Base-by-base conservation (phyloP, 192 early-diverging fungal species). In the Backusella liffmaniae region DNA sequence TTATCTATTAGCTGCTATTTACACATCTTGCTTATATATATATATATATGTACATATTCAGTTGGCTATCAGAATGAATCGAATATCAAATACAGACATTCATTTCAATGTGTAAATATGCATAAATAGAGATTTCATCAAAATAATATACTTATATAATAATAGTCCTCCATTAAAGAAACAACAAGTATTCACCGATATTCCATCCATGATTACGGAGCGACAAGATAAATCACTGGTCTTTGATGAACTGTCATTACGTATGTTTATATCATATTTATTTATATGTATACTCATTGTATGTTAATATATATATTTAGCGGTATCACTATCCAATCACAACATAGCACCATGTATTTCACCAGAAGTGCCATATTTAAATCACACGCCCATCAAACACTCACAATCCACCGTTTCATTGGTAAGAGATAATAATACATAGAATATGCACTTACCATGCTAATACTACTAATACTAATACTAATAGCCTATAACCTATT, bases 81-180 rank as follows among this genome's bases (percentile, higher is more conserved):
- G 80, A 78, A 71, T 62, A 51, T 76, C 76, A n/a, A 77, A 77
- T 12, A 46, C 76, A 41, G 73, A 23, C 1, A 56, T 73, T 12
- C 32, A 73, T 26, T 83, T 65, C 59, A 67, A 80, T 59, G 72
- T 78, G 84, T 85, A 80, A 72, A n/a, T 49, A 49, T n/a, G 0
- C 42, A 44, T 44, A 12, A 16, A 44, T 44, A 44, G 0, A 44
- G 13, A 44, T 10, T 32, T 32, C 3, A 32, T 32, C 26, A 37
- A 0, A 37, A 10, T 39, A 39, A 12, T 44, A 44, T 44, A 18
- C 15, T 16, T 15, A 44, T 4, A 44, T 5, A 16, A 44, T 16
- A 15, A 44, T 65, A 85, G 84, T 4, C 83, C 83, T 6, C 74
- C 76, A 2, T 35, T 85, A 13, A 83, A 82, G 29, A 79, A 77